A percentile compares a stretch with the other conserved stretches of the same genome.
phyloP scores from a whole-genome alignment of 805 yeast genomes.

The Metschnikowia orientalis region DNA sequence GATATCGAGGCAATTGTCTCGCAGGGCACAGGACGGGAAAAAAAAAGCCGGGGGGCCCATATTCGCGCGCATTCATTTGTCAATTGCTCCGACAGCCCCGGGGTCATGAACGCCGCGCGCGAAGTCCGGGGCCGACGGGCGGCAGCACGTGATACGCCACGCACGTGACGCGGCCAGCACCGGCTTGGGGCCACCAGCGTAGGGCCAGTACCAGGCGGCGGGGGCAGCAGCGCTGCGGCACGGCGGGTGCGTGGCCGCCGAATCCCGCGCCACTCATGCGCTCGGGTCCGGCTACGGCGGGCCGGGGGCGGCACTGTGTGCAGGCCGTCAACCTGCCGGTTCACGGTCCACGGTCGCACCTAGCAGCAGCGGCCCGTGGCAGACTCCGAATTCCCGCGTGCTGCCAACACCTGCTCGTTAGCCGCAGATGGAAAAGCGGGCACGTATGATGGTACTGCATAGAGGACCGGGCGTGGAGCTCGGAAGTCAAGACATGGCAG shows the following conservation, averaged over 20 bases:
- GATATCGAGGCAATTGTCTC: too few species aligned
- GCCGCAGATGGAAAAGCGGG: too few species aligned
- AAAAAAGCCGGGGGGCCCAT: constrained; percentile 7
- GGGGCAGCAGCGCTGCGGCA: background rate
- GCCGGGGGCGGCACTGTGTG: background rate
- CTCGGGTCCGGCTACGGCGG: background rate
- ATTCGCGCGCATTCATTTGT: constrained; percentile 14
- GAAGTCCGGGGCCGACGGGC: constrained; percentile 1
- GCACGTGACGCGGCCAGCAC: too few species aligned
- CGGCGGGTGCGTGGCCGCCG: background rate
- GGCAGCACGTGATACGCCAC: too few species aligned
- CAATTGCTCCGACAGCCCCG: constrained; percentile 12
- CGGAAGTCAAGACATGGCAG: too few species aligned
- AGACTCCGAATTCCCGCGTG: background rate
- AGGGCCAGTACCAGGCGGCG: too few species aligned
- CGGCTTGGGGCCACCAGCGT: too few species aligned
- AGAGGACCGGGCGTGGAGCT: too few species aligned
- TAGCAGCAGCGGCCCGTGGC: background rate
- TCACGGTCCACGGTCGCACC: background rate
- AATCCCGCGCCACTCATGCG: background rate
- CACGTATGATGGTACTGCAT: too few species aligned
- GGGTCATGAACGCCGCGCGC: constrained; percentile 8
- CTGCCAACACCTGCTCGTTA: too few species aligned
- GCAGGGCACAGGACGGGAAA: too few species aligned
- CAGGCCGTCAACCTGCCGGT: too few species aligned